Evolutionary conservation across 2,329 filamentous ascomycete species (phyloP), one percentile per base, ranked within the genome.

Genomic region (Fusarium subglutinans): DNA sequence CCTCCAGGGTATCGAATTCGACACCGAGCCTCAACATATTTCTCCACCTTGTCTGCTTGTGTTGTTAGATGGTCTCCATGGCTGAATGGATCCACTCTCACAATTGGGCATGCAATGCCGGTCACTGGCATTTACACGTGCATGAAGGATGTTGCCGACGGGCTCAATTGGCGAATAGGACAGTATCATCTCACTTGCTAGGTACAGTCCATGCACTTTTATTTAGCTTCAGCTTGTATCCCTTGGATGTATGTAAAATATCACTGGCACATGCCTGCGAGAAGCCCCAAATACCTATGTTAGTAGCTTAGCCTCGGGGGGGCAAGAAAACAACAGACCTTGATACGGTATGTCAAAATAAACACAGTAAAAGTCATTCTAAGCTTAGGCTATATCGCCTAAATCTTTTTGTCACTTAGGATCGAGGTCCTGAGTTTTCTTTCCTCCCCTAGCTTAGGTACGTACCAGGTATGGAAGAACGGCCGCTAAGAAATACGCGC

Each of bases 401-500:
- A 7, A 28, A 28, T 28, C 6, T 28, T 28, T 28, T 28, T 28
- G 26, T 28, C 26, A 28, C 26, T 28, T 28, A 28, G 26, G 26
- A 28, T 28, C 26, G 26, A 28, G 26, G 26, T 28, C 26, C 26
- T 28, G 26, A 28, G 26, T 28, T 28, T 28, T 28, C 26, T 28
- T 28, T 28, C 15, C 24, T 26, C 26, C 26, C 26, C 26, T 24
- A 45, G 8, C 24, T 26, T 48, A 35, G 43, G 45, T 47, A 35
- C 33, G 45, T 47, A 35, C 33, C 33, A 35, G 33, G 33, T 35
- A 61, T 58, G 35, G 33, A 37, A 56, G 66, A 59, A 60, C 66
- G 62, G 66, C 66, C 70, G 63, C 70, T 70, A 73, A 73, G 58
- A 56, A 58, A 66, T 47, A 38, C 61, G 67, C n/a, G 56, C 56